These are phyloP conservation scores for Xylariaceae sp. DNA, from an alignment of 2,329 filamentous ascomycete species.

Conservation along the genomic window DNA sequence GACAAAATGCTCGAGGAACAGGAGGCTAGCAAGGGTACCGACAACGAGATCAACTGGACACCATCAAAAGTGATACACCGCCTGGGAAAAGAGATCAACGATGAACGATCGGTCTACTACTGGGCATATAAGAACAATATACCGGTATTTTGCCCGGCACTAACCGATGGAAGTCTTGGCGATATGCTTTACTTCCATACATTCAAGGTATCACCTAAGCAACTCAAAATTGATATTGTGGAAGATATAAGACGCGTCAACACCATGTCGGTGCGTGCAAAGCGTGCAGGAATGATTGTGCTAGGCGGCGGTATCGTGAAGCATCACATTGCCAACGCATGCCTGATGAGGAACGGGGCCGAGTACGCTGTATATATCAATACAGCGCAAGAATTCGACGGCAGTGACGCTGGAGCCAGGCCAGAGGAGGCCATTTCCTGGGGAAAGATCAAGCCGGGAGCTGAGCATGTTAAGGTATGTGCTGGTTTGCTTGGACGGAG, in stretches of 20 bases:
- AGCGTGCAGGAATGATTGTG: conserved; percentile 89
- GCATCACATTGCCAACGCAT: conserved; percentile 97
- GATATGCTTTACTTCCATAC: conserved; percentile 99
- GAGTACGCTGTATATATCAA: conserved; percentile 98
- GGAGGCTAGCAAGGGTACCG: conserved; percentile 65
- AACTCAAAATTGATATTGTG: conserved; percentile 84
- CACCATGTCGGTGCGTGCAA: conserved; percentile 80
- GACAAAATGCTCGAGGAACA: conserved; percentile 92
- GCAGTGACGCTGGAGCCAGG: conserved; percentile 88
- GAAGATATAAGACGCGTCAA: conserved; percentile 93
- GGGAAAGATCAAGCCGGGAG: conserved; percentile 93
- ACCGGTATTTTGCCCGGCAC: conserved; percentile 90
- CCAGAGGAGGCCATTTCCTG: conserved; percentile 97
- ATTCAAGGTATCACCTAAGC: conserved; percentile 77
- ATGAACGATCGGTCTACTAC: conserved; percentile 88
- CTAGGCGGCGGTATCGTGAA: conserved; percentile 93
- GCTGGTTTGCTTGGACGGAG: background rate
- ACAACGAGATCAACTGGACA: conserved; percentile 77
- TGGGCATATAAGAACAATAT: conserved; percentile 98
- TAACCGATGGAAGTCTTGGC: conserved; percentile 90
- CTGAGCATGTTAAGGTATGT: conserved; percentile 80
- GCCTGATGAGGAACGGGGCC: conserved; percentile 93
- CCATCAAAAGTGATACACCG: conserved; percentile 87
- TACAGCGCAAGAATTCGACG: conserved; percentile 95
- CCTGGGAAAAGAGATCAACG: conserved; percentile 87